phyloP scores from a whole-genome alignment of 2,329 filamentous ascomycete species.

The Penicillium sp. region DNA sequence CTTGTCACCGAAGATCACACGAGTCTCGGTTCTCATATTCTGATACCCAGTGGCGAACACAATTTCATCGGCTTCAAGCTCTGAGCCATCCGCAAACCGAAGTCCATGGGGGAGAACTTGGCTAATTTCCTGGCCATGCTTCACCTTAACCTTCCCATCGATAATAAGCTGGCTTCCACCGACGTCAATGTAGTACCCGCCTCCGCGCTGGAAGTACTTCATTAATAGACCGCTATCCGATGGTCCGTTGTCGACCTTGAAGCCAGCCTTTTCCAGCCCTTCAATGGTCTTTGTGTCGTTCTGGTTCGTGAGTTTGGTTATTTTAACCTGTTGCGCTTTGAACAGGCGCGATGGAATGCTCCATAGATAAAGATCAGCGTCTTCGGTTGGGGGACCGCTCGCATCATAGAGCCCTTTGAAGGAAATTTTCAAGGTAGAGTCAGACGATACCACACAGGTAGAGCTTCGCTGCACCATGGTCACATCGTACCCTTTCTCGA shows the following conservation, averaged over 20 bases:
- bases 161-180: slow-evolving; percentile 62
- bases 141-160: slow-evolving; percentile 65
- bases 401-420: slow-evolving; percentile 54
- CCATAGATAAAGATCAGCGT: slow-evolving; percentile 63
- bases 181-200: slow-evolving; percentile 71
- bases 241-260: slow-evolving; percentile 60
- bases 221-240: slow-evolving; percentile 58
- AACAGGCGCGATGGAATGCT: slow-evolving; percentile 59
- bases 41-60: slow-evolving; percentile 61
- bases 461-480: slow-evolving; percentile 69
- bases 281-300: slow-evolving; percentile 40
- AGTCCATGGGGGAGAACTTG: slow-evolving; percentile 53
- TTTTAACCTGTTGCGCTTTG: slow-evolving; percentile 58
- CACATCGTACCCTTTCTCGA: slow-evolving; percentile 65
- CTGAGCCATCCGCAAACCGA: slow-evolving; percentile 57
- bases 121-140: slow-evolving; percentile 60
- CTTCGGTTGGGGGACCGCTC: slow-evolving; percentile 59
- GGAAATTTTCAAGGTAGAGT: slow-evolving; percentile 53
- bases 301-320: slow-evolving; percentile 41
- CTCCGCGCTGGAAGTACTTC: slow-evolving; percentile 66
- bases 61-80: slow-evolving; percentile 64
- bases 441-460: slow-evolving; percentile 63
- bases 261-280: slow-evolving; percentile 57
- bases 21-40: slow-evolving; percentile 66
- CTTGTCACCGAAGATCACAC: slow-evolving; percentile 61